Conservation (phyloP, 768 basidiomycete genomes). For the Coprinopsis sp. region DNA sequence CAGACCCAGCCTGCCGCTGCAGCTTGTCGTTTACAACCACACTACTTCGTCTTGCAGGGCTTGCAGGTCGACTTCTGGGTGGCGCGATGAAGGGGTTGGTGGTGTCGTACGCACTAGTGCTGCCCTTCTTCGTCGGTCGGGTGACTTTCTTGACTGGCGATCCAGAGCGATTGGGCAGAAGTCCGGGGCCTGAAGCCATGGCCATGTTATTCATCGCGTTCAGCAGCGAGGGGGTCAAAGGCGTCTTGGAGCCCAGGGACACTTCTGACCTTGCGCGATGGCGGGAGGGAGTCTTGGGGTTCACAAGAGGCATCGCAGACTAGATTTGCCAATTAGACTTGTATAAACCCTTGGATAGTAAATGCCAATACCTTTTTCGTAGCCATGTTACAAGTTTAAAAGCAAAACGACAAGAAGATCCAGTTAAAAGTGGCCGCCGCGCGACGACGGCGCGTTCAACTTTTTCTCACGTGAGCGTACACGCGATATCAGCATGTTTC, state of each 20-base stretch:
- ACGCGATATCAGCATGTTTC: too few relatives aligned
- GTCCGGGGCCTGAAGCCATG: slow-evolving; percentile 24
- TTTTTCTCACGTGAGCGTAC: too few relatives aligned
- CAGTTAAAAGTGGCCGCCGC: too few relatives aligned
- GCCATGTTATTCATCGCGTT: slow-evolving; percentile 38
- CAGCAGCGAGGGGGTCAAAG: slow-evolving; percentile 44
- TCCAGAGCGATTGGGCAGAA: slow-evolving; percentile 24
- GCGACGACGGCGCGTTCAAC: too few relatives aligned
- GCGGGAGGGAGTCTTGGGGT: slow-evolving; percentile 45
- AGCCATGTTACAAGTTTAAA: too few relatives aligned
- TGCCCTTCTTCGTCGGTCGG: slow-evolving; percentile 1
- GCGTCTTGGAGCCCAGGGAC: slow-evolving; percentile 29
- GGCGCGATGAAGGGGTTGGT: slow-evolving; percentile 61
- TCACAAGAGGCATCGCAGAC: background rate
- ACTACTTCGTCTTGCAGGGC: slow-evolving; percentile 60
- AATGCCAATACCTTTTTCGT: too few relatives aligned
- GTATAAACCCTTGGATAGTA: too few relatives aligned
- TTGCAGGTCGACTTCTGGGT: slow-evolving; percentile 40
- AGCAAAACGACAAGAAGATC: too few relatives aligned
- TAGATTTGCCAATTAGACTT: too few relatives aligned
- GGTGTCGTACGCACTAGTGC: slow-evolving; percentile 35
- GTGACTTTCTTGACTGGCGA: slow-evolving; percentile 16
- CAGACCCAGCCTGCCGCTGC: slow-evolving; percentile 57
- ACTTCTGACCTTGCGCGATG: slow-evolving; percentile 44
- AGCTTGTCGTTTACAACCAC: slow-evolving; percentile 48